Evolutionary conservation across 805 yeast genomes (phyloP).

Genomic region (Priceomyces melissophilus): DNA sequence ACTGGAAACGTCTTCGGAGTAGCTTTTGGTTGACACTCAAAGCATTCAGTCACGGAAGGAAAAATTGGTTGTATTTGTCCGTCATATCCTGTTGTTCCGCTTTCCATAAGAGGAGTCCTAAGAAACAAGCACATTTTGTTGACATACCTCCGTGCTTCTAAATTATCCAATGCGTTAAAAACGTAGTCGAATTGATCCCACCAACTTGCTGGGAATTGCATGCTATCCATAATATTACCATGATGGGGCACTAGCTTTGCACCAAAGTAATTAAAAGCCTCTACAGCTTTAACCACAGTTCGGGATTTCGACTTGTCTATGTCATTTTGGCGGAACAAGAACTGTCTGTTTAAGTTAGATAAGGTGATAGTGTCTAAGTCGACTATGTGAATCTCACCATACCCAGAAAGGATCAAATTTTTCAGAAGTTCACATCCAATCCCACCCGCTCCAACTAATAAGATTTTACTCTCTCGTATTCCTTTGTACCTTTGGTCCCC

Average conservation of each 20-base stretch:
- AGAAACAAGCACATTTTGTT: conserved; percentile 77
- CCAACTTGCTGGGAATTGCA: conserved; percentile 71
- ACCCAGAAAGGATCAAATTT: conserved; percentile 72
- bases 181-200: conserved; percentile 67
- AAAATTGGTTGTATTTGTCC: conserved; percentile 94
- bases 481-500: conserved; percentile 32
- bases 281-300: conserved; percentile 82
- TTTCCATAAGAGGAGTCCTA: conserved; percentile 76
- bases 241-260: conserved; percentile 73
- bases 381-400: conserved; percentile 86
- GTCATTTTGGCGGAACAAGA: conserved; percentile 83
- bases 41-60: conserved; percentile 84
- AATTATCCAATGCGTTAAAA: conserved; percentile 90
- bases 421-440: conserved; percentile 91
- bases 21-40: conserved; percentile 83
- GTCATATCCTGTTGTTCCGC: conserved; percentile 91
- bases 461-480: conserved; percentile 48
- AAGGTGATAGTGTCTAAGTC: conserved; percentile 94
- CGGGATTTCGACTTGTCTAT: conserved; percentile 83
- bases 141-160: conserved; percentile 91
- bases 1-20: conserved; percentile 92
- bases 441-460: conserved; percentile 95
- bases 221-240: conserved; percentile 81
- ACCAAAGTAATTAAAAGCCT: conserved; percentile 56
- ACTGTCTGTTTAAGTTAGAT: conserved; percentile 90